phyloP scores from a whole-genome alignment of 2,329 filamentous ascomycete species.

The Trichoderma oligosporum region DNA sequence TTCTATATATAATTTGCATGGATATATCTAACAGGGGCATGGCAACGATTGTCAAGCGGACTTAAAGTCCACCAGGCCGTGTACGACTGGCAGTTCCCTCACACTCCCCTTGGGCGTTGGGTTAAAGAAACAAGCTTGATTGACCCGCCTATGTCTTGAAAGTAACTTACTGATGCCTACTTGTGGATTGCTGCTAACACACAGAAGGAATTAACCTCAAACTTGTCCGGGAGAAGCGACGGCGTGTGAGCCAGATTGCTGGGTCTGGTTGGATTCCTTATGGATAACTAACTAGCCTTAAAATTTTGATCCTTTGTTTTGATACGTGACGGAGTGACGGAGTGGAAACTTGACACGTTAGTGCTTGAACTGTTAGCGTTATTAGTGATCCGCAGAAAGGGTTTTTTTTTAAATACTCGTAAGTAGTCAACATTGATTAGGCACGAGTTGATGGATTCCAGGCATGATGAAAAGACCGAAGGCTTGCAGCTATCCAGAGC shows the following conservation, averaged over 20 bases:
- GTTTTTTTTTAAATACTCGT: too few relatives aligned
- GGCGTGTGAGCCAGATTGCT: slow-evolving; percentile 12
- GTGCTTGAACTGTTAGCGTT: neutral
- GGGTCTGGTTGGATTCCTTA: slow-evolving; percentile 9
- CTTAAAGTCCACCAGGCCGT: neutral
- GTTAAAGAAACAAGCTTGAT: neutral
- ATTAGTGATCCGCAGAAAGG: neutral
- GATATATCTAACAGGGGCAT: neutral
- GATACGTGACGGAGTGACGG: neutral
- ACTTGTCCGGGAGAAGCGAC: neutral
- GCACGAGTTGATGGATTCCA: neutral
- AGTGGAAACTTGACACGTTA: neutral
- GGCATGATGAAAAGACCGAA: neutral
- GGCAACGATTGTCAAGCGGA: neutral
- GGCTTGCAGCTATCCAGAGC: slow-evolving; percentile 7
- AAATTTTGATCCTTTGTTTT: neutral
- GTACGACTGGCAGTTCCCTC: neutral
- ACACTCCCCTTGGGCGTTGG: neutral
- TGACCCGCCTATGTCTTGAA: too few relatives aligned
- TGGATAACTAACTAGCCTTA: slow-evolving; percentile 3
- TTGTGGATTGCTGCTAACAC: neutral
- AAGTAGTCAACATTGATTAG: neutral
- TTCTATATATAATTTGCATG: slow-evolving; percentile 7
- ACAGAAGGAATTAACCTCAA: slow-evolving; percentile 10
- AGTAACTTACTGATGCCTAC: too few relatives aligned